Conservation (phyloP, 805 yeast species). For the Maudiozyma bulderi region DNA sequence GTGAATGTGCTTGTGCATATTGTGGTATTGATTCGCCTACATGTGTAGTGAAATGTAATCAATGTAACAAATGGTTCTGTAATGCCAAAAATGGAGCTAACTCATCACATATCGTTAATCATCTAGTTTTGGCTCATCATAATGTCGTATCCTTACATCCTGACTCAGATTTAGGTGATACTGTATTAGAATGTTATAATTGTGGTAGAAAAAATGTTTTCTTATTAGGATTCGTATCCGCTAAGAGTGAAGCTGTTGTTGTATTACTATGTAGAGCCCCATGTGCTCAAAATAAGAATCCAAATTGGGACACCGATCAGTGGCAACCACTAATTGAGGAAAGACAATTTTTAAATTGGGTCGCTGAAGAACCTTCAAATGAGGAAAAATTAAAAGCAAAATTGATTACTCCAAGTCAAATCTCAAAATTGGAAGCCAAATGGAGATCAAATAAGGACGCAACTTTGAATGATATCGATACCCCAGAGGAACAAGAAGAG, state of each 20-base stretch:
- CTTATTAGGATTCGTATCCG: constrained; percentile 76
- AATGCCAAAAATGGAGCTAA: constrained; percentile 51
- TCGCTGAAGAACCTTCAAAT: constrained; percentile 60
- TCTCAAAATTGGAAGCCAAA: constrained; percentile 62
- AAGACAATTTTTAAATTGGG: constrained; percentile 71
- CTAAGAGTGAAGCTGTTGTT: constrained; percentile 77
- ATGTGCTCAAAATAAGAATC: constrained; percentile 67
- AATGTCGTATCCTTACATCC: constrained; percentile 65
- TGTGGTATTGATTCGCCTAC: constrained; percentile 63
- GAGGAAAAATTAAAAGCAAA: constrained; percentile 50
- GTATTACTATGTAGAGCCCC: constrained; percentile 83
- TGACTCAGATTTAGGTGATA: constrained; percentile 78
- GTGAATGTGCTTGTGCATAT: constrained; percentile 39
- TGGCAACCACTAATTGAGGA: constrained; percentile 86
- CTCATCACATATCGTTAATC: constrained; percentile 78
- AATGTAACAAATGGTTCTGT: constrained; percentile 84
- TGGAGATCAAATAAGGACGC: constrained; percentile 72
- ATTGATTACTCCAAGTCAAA: constrained; percentile 52
- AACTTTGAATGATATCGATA: constrained; percentile 56
- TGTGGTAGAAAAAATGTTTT: constrained; percentile 81
- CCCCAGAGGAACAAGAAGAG: constrained; percentile 44
- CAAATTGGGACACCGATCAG: constrained; percentile 76
- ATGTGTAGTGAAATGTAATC: constrained; percentile 64
- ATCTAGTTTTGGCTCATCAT: constrained; percentile 73
- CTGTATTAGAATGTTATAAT: constrained; percentile 77